Evolutionary conservation across 1,139 yeast species (phyloP).

Genomic region (Meyerozyma elateridarum): DNA sequence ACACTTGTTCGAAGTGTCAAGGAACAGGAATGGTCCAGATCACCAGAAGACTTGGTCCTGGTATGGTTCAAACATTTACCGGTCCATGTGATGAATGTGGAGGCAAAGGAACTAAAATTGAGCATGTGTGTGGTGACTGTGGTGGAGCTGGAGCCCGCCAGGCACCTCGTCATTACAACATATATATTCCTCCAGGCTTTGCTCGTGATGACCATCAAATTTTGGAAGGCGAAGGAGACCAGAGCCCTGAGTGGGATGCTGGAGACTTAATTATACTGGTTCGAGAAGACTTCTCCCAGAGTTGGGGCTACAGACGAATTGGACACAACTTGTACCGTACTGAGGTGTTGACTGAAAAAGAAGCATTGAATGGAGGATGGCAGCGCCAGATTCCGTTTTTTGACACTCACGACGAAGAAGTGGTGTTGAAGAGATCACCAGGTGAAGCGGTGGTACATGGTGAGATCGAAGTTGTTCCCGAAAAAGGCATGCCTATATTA

Average conservation of each 20-base stretch:
- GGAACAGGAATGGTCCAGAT: constrained; percentile 73
- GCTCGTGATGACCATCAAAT: constrained; percentile 55
- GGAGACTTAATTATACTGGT: constrained; percentile 71
- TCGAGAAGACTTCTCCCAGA: constrained; percentile 47
- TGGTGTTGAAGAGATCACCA: constrained; percentile 43
- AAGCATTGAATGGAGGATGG: constrained; percentile 83
- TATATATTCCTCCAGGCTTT: constrained; percentile 69
- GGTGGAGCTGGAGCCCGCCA: constrained; percentile 63
- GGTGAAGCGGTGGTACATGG: constrained; percentile 59
- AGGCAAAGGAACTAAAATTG: constrained; percentile 69
- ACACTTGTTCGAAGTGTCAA: constrained; percentile 60
- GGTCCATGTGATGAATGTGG: constrained; percentile 73
- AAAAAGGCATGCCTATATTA: constrained; percentile 79
- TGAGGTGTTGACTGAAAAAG: constrained; percentile 67
- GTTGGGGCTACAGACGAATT: constrained; percentile 84
- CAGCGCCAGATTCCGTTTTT: constrained; percentile 57
- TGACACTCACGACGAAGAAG: constrained; percentile 33
- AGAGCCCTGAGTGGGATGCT: constrained; percentile 71
- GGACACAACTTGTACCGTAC: constrained; percentile 73
- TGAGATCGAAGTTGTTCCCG: constrained; percentile 63
- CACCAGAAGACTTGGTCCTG: constrained; percentile 78
- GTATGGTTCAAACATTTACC: constrained; percentile 84
- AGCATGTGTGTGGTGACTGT: constrained; percentile 63
- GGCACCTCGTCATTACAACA: constrained; percentile 51
- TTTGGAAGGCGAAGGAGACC: constrained; percentile 76